Evolutionary conservation across 805 yeast species (phyloP).

Genomic region (Wickerhamomyces chambardii): DNA sequence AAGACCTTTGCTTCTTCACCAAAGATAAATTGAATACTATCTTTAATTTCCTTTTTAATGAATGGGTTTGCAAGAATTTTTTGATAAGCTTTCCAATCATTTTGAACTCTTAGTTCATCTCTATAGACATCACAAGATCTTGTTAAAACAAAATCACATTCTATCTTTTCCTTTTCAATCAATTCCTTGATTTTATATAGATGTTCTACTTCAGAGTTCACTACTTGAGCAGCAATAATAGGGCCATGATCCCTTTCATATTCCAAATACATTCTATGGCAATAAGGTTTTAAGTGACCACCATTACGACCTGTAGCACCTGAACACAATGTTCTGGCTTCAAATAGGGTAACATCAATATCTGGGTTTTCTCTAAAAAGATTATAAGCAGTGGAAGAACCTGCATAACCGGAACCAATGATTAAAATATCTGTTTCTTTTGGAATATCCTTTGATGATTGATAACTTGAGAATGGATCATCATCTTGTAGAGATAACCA

Average conservation of each 20-base stretch:
- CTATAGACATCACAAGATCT: conserved; percentile 24
- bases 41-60: conserved; percentile 18
- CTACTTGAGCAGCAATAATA: conserved; percentile 24
- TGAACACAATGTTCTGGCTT: conserved; percentile 30
- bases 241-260: conserved; percentile 6
- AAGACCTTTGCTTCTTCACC: conserved; percentile 35
- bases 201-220: conserved; percentile 28
- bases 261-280: conserved; percentile 7
- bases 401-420: conserved; percentile 38
- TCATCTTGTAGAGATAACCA: conserved; percentile 3
- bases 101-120: conserved; percentile 9
- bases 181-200: conserved; percentile 22
- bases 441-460: conserved; percentile 19
- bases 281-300: conserved; percentile 34
- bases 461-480: conserved; percentile 1
- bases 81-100: conserved; percentile 8
- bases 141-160: conserved; percentile 27
- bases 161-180: conserved; percentile 23
- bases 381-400: conserved; percentile 29
- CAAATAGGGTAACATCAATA: conserved; percentile 22
- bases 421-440: conserved; percentile 27
- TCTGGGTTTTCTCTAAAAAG: conserved; percentile 18
- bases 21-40: conserved; percentile 20
- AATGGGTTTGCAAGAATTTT: conserved; percentile 18
- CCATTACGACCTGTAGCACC: conserved; percentile 44